Evolutionary conservation across 495 filamentous ascomycete species (phyloP).

Genomic region (Podospora pseudoanserina): DNA sequence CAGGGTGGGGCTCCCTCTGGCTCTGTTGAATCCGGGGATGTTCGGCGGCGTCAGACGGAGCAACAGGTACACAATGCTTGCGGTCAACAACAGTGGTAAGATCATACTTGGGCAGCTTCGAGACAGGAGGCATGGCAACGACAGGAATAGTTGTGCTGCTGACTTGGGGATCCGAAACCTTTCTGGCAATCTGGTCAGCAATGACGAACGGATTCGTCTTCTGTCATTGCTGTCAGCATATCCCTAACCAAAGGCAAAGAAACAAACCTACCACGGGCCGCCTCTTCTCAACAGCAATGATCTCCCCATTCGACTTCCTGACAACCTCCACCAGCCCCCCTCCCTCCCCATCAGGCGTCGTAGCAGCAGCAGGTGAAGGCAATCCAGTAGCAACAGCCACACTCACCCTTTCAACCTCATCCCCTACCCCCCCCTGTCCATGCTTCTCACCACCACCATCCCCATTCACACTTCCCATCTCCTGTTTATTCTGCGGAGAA

Average conservation of each 20-base stretch:
- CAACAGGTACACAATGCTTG: background rate
- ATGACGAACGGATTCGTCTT: conserved; percentile 29
- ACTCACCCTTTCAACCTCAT: conserved; percentile 14
- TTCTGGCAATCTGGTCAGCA: conserved; percentile 26
- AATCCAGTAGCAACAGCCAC: background rate
- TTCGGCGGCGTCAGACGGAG: background rate
- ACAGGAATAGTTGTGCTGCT: conserved; percentile 2
- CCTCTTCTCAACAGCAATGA: conserved; percentile 12
- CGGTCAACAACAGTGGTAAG: background rate
- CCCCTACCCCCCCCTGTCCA: conserved; percentile 14
- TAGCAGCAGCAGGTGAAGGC: background rate
- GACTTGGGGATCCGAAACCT: conserved; percentile 9
- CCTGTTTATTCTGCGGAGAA: background rate
- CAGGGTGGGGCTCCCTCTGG: background rate
- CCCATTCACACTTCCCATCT: background rate
- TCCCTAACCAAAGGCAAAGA: background rate
- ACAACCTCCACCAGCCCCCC: background rate
- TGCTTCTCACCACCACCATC: background rate
- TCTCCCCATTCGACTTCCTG: background rate
- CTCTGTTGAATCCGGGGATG: background rate
- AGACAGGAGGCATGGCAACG: background rate
- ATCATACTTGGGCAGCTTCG: conserved; percentile 8
- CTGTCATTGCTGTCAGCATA: conserved; percentile 9
- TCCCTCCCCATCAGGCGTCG: background rate
- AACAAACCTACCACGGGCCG: conserved; percentile 18